Base-by-base conservation (phyloP, 345 rosid genomes). In the Trapa bicornis region DNA sequence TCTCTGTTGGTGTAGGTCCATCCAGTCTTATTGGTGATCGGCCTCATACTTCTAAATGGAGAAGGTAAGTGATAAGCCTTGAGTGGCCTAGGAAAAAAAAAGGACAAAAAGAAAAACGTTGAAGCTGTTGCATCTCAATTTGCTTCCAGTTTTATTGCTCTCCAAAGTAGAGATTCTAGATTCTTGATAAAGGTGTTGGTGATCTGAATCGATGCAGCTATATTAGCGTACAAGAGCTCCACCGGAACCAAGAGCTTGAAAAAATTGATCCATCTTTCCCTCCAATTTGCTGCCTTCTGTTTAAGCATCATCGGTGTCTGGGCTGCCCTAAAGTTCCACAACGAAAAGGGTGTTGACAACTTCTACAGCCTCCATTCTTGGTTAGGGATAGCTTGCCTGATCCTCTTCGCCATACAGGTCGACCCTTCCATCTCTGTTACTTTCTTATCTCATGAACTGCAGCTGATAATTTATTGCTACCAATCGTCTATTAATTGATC, bases 361-460 rank as follows among this genome's bases (percentile, higher is more conserved):
- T 91, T 87, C 76, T 95, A 95, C 88, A 95, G 97, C 81, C 85
- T 95, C 69, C 99, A 89, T 77, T 95, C 99, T 0, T 95, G 99
- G 99, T 78, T 89, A 68, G 99, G 99, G 37, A 70, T 95, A 47
- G 88, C 88, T 68, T 89, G 96, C 76, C 81, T 95, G 69, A 75
- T 82, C 76, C 91, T 91, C 73, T 95, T 91, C 36, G 78, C 87
- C 41, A 72, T 86, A 68, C 97, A 94, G 99, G 96, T 91, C 65
- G 15, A 32, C 35, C 53, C 36, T 60, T 38, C 32, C 48, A 13
- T 41, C 29, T 22, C 36, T 41, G 17, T 65, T 8, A n/a, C n/a
- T 43, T 43, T 16, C 37, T 37, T 41, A 5, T 17, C 50, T 8
- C 50, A 32, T 43, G 13, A 22, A 1, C 8, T 0, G 37, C 47